These are phyloP conservation scores for Antitrichia curtipendula DNA, from an alignment of 225 moss, liverwort and hornwort genomes.

Conservation along the genomic window DNA sequence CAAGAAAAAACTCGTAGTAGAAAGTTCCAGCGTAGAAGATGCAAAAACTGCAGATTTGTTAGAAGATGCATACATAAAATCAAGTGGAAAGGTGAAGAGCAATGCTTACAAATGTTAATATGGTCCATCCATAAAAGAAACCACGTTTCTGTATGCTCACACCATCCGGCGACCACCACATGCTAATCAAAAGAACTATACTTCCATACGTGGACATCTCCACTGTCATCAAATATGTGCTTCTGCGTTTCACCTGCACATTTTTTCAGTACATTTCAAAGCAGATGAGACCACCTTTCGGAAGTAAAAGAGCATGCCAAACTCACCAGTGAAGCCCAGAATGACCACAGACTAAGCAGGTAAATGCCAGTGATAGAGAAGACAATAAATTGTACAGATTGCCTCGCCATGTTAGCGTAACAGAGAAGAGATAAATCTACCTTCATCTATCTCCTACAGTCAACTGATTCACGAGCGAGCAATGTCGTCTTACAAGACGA, in stretches of 20 bases:
- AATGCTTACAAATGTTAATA: constrained; percentile 53
- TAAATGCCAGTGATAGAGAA: not conserved
- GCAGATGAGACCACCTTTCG: not conserved
- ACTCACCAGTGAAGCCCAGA: not conserved
- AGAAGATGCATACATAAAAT: not conserved
- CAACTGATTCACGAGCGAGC: not conserved
- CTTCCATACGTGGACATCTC: constrained; percentile 91
- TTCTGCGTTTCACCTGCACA: constrained; percentile 70
- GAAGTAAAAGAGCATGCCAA: not conserved
- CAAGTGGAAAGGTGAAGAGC: not conserved
- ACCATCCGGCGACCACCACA: constrained; percentile 93
- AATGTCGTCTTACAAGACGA: not conserved
- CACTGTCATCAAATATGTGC: constrained; percentile 88
- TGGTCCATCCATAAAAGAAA: constrained; percentile 87
- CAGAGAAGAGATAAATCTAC: not conserved
- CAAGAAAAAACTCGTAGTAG: not conserved
- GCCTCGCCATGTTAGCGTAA: not conserved
- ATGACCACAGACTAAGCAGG: not conserved
- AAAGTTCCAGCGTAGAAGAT: not conserved
- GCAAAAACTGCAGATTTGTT: not conserved
- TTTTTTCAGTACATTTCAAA: not conserved
- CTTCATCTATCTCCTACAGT: not conserved
- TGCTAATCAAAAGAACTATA: constrained; percentile 50
- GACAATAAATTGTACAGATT: not conserved
- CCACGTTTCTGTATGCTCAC: constrained; percentile 54